Evolutionary conservation across 441 rosid genomes (phyloP), one percentile per base, ranked within the genome.

Genomic region (Populus hybrid): DNA sequence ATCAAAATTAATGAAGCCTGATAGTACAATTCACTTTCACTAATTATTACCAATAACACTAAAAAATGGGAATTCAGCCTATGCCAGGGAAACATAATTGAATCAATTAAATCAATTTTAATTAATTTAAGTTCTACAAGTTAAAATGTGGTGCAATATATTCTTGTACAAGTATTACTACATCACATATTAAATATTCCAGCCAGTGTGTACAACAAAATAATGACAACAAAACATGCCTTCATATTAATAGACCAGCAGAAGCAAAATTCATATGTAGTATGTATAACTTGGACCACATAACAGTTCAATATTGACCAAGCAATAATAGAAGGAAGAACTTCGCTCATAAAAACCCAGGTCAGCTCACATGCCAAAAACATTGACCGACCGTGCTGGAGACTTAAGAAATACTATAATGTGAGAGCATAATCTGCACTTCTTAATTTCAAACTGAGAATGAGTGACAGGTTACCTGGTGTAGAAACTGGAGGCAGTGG

Each of bases 401-500:
- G 40, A 3, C 11, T 40, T 18, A 46, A 66, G 36, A 40, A 20
- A 70, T 2, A 30, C 8, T 18, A 26, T 4, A 9, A 20, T 30
- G 30, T 16, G 11, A 24, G 6, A 26, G 26, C 30, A 67, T n/a
- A 10, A 40, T 76, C 46, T 12, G 11, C 26, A 18, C 21, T 36
- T 40, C 8, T 8, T 16, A 26, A 71, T 34, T 42, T 61, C 42
- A 36, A 36, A 36, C 3, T 3, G 11, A 23, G n/a, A 46, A 36
- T 26, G 6, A 24, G 10, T 8, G n/a, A 59, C 36, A 50, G 24
- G 81, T 84, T 85, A 94, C 98, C 95, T 18, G 91, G 93, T 8
- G 84, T 21, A 73, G 97, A 83, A 78, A 89, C 78, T 6, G 94
- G 94, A 8, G 97, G 86, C n/a, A 91, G 91, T 46, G 91, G 94